Percentiles rank a stretch among this genome's conserved stretches.
phyloP scores from a whole-genome alignment of 176 grass and related monocot species.

The Chrysopogon serrulatus region DNA sequence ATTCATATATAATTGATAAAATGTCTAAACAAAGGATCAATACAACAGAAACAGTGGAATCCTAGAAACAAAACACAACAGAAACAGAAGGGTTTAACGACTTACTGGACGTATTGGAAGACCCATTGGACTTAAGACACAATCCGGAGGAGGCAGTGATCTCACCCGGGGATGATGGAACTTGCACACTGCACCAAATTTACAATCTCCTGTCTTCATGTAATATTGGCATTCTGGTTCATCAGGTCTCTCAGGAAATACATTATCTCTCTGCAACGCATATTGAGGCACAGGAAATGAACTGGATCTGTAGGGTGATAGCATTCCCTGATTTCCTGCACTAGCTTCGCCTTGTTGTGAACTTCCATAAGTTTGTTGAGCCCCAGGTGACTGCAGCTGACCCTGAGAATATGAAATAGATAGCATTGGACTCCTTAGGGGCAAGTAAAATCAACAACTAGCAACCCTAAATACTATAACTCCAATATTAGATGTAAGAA shows the following conservation, averaged over 20 bases:
- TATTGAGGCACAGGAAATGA: slow-evolving; percentile 58
- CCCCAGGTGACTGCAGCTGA: slow-evolving; percentile 51
- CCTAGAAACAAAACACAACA: neutral
- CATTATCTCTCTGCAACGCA: slow-evolving; percentile 65
- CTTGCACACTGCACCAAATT: slow-evolving; percentile 94
- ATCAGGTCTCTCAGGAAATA: slow-evolving; percentile 97
- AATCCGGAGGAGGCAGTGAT: slow-evolving; percentile 69
- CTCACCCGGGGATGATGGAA: slow-evolving; percentile 95
- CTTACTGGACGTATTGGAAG: slow-evolving; percentile 93
- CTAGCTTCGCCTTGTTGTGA: slow-evolving; percentile 70
- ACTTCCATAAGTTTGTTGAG: slow-evolving; percentile 65
- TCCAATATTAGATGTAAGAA: neutral
- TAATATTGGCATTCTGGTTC: slow-evolving; percentile 98
- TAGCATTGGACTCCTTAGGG: slow-evolving; percentile 46
- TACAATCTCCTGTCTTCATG: slow-evolving; percentile 99
- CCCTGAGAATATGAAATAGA: slow-evolving; percentile 69
- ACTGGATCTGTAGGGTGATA: slow-evolving; percentile 53
- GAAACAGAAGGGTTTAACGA: slow-evolving; percentile 5
- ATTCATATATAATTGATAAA: neutral
- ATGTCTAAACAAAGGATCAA: neutral
- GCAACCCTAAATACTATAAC: slow-evolving; percentile 2
- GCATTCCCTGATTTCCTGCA: slow-evolving; percentile 56
- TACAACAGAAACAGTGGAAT: neutral
- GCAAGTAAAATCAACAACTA: slow-evolving; percentile 28
- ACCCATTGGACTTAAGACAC: slow-evolving; percentile 83